Evolutionary conservation across 768 basidiomycete species (phyloP).

Genomic region (Sarcomyxa edulis): DNA sequence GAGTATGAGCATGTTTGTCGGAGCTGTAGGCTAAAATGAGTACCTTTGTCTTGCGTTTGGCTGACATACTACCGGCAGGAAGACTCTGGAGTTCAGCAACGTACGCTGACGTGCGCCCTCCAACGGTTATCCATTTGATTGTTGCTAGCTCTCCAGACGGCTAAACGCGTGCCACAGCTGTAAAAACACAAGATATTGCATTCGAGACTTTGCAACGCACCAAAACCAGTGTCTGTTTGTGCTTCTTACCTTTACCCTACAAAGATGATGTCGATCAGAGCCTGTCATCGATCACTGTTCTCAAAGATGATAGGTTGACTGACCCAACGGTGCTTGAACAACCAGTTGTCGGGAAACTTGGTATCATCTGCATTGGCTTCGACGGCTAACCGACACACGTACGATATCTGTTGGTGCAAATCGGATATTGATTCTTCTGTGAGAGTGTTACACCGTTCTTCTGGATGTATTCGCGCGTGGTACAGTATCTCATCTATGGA

Average conservation of each 20-base stretch:
- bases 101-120: conserved; percentile 73
- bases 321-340: conserved; percentile 70
- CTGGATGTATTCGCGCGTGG: conserved; percentile 69
- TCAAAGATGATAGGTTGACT: conserved; percentile 5
- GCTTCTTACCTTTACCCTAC: conserved; percentile 57
- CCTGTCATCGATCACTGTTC: not conserved
- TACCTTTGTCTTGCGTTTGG: conserved; percentile 12
- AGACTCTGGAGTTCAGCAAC: conserved; percentile 56
- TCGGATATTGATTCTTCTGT: conserved; percentile 39
- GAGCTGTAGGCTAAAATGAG: conserved; percentile 5
- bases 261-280: not conserved
- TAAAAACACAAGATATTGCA: not conserved
- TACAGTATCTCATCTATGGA: conserved; percentile 65
- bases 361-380: conserved; percentile 63
- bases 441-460: conserved; percentile 56
- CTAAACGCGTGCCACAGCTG: too few relatives aligned
- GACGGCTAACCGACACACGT: conserved; percentile 59
- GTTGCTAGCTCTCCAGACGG: conserved; percentile 67
- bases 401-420: conserved; percentile 45
- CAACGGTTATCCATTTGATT: conserved; percentile 70
- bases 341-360: conserved; percentile 64
- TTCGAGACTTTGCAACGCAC: too few relatives aligned
- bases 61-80: conserved; percentile 8
- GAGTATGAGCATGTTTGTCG: conserved; percentile 4
- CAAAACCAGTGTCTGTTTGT: conserved; percentile 39